Base-by-base conservation (phyloP, 2,329 filamentous ascomycete species). In the Colletotrichum spinosum region DNA sequence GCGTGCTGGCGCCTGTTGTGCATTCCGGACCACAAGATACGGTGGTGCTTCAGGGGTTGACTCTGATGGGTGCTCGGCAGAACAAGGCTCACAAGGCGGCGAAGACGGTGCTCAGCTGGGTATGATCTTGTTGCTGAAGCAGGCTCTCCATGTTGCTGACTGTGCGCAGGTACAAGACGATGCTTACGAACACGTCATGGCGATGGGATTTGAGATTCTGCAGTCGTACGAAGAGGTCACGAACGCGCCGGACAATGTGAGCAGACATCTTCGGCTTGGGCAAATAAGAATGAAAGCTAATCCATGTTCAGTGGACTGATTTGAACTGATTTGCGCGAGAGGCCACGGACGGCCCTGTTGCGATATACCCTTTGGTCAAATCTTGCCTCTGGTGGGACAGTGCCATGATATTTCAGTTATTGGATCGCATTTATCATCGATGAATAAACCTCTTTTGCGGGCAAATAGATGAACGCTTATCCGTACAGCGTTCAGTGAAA, bases 221-320 rank as follows among this genome's bases (percentile, higher is more conserved):
- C 91, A 95, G 77, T 90, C 86, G 45, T 97, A 94, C 76, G 93
- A 97, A 72, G 92, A 97, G 76, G 86, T 96, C 57, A 92, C 89
- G 65, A 86, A 84, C 69, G 88, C 91, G 17, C 79, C 80, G 3
- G 85, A 86, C 15, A 82, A 79, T 73, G 84, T 86, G 64, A 77
- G 81, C 33, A 33, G 2, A 33, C 7, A 37, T 8, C 10, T 15
- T 10, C 11, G 6, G 7, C 8, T 9, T 8, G 2, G 34, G 25
- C 25, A 1, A 25, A 25, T 25, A 41, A 6, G 9, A 46, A 46
- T 10, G 33, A 10, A 13, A 34, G 55, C 56, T 67, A 45, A 67
- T 37, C 6, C 7, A 33, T 3, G 10, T 10, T 35, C 11, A 68
- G 67, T 68, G 67, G 67, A 50, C 33, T 55, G 67, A 67, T 52